A percentile compares a stretch with the other conserved stretches of the same genome.
phyloP scores from a whole-genome alignment of 768 basidiomycete species.

The Lanmaoa pseudosensibilis region DNA sequence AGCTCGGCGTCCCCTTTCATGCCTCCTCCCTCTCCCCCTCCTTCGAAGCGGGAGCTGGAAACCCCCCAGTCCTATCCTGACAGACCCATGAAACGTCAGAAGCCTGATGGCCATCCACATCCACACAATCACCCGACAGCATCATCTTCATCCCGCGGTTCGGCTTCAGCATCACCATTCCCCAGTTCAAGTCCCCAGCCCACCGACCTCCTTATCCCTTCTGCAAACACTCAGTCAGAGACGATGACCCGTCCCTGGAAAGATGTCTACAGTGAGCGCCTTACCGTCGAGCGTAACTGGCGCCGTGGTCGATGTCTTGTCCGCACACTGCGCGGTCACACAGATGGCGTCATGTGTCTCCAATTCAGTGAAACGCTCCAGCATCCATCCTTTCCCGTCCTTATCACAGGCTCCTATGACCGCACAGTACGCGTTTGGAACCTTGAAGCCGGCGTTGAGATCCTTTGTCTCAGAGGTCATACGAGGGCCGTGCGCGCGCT shows the following conservation, averaged over 20 bases:
- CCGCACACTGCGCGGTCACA: constrained; percentile 87
- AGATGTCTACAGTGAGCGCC: constrained; percentile 95
- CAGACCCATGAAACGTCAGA: constrained; percentile 54
- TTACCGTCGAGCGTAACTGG: constrained; percentile 97
- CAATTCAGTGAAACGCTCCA: constrained; percentile 86
- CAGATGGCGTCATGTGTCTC: constrained; percentile 95
- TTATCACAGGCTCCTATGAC: constrained; percentile 98
- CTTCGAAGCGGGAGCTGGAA: constrained; percentile 43
- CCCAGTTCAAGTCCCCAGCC: constrained; percentile 7
- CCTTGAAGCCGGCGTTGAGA: constrained; percentile 82
- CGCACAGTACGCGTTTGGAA: constrained; percentile 96
- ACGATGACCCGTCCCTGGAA: constrained; percentile 91
- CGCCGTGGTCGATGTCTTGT: constrained; percentile 86
- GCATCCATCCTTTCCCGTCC: constrained; percentile 85
- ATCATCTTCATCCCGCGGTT: constrained; percentile 14
- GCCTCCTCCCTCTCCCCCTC: constrained; percentile 28
- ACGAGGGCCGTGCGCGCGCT: constrained; percentile 88
- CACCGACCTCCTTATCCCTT: constrained; percentile 29
- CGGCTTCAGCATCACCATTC: constrained; percentile 12
- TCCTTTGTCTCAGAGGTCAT: constrained; percentile 86
- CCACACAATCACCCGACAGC: background rate
- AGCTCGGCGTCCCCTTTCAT: constrained; percentile 41
- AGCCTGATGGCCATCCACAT: constrained; percentile 14
- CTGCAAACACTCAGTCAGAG: constrained; percentile 29
- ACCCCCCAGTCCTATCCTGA: constrained; percentile 24